Evolutionary conservation across 2,329 filamentous ascomycete species (phyloP), one percentile per base, ranked within the genome.

Genomic region (Cephalotrichum gorgonifer): DNA sequence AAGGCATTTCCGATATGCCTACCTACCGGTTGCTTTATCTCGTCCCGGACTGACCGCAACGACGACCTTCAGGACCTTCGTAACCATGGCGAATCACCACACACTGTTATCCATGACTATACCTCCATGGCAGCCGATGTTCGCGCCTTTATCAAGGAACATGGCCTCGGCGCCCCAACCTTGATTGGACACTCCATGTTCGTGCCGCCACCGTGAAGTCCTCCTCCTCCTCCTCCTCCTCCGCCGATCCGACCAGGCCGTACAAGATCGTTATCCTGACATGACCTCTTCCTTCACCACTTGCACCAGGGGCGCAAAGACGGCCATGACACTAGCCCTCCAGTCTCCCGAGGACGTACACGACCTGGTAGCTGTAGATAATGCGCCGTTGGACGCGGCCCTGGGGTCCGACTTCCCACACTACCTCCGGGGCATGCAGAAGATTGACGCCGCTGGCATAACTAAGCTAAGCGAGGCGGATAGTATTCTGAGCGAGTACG

Each of bases 101-200:
- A 96, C 65, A 65, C 81, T 47, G 68, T 73, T 1, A 72, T 72
- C 2, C 93, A 97, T 64, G 84, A 91, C 68, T 97, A 97, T 64
- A 64, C 68, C 2, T 75, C 80, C 42, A 89, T 97, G 78, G 88
- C 91, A 4, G 78, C 83, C 55, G 91, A 97, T 58, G 81, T 96
- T 11, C 79, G 83, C 49, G 72, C 76, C 42, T 97, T 97, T 64
- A 83, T 97, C 50, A 58, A 73, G 5, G 69, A 85, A 49, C 84
- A 94, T 63, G 70, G 73, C 3, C 68, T 96, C n/a, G 69, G 75
- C 42, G 71, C 85, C 26, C 74, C 83, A 2, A 88, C 86, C 0
- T 69, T 97, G 26, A 93, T 97, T 58, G 91, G 91, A 0, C 93
- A 97, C 67, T 95, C 88, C 2, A 97, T 97, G 91, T 86, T 66